phyloP scores from a whole-genome alignment of 164 flowering plant species.

The Stephania japonica region DNA sequence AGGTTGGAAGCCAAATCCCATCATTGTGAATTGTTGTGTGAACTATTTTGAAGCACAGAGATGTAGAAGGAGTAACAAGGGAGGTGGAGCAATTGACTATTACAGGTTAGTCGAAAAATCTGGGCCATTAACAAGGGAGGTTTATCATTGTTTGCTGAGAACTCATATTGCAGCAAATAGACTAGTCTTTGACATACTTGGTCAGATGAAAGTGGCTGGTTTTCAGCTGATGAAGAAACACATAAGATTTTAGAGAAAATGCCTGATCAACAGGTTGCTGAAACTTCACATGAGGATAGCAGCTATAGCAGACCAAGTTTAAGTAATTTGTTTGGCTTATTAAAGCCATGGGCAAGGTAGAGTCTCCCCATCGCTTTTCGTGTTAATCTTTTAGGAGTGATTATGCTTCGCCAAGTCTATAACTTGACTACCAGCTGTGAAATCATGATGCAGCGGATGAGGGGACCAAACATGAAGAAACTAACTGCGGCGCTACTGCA shows the following conservation, averaged over 20 bases:
- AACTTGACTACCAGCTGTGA: too few species aligned
- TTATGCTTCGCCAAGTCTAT: too few species aligned
- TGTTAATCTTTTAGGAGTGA: too few species aligned
- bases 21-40: conserved; percentile 18
- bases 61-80: conserved; percentile 23
- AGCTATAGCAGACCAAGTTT: too few species aligned
- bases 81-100: conserved; percentile 21
- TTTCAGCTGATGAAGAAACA: conserved; percentile 8
- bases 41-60: conserved; percentile 26
- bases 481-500: too few species aligned
- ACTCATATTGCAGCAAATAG: conserved; percentile 13
- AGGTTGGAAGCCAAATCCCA: conserved; percentile 18
- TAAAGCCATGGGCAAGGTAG: too few species aligned
- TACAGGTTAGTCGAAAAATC: conserved; percentile 9
- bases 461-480: too few species aligned
- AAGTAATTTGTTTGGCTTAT: too few species aligned
- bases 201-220: conserved; percentile 11
- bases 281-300: background rate
- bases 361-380: too few species aligned
- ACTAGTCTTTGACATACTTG: conserved; percentile 1
- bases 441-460: too few species aligned
- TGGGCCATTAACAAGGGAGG: conserved; percentile 15
- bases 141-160: conserved; percentile 14
- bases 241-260: conserved; percentile 8
- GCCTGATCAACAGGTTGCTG: background rate